Evolutionary conservation across 2,329 filamentous ascomycete genomes (phyloP), one percentile per base, ranked within the genome.

Genomic region (Colletotrichum cuscutae): DNA sequence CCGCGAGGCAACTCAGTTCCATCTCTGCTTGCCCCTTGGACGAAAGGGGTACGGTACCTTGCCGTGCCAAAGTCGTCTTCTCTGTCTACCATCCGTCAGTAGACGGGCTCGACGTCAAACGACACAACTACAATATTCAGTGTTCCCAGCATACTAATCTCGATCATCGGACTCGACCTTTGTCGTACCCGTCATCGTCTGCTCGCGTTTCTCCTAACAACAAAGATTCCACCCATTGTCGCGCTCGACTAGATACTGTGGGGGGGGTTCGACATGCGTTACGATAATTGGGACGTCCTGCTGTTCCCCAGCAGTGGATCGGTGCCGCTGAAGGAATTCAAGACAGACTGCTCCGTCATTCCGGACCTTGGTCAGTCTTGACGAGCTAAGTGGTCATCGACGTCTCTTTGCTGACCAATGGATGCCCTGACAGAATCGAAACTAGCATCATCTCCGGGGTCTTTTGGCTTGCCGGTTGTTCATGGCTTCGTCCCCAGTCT

Each of bases 271-370:
- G 87, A 77, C 74, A 97, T 97, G 95, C 91, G 94, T 72, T 97
- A 93, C 86, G 89, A 94, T 77, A 91, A 94, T 78, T 97, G 94
- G 95, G 95, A 97, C 78, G 89, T 97, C 68, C 89, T 97, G 56
- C 86, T 97, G 74, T 97, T 97, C 80, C 92, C 94, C 0, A 82
- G 81, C 74, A 87, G 89, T 73, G 91, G 87, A 77, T 91, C 90
- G 77, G 80, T 93, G 13, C 95, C 95, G 1, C 82, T 95, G 68
- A 93, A 94, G 81, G 95, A 97, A 82, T 97, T 97, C 86, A 92
- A 91, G 79, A 94, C 94, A 8, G 87, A 90, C 73, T 97, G 94
- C 80, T 92, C 93, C 80, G 90, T 92, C 37, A 88, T 91, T n/a
- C 84, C 86, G 6, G 87, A 89, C 77, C 70, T 80, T 61, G 85